Percentiles rank a stretch among this genome's conserved stretches.
phyloP scores from a whole-genome alignment of 495 filamentous ascomycete genomes.

The Recurvomyces mirabilis region DNA sequence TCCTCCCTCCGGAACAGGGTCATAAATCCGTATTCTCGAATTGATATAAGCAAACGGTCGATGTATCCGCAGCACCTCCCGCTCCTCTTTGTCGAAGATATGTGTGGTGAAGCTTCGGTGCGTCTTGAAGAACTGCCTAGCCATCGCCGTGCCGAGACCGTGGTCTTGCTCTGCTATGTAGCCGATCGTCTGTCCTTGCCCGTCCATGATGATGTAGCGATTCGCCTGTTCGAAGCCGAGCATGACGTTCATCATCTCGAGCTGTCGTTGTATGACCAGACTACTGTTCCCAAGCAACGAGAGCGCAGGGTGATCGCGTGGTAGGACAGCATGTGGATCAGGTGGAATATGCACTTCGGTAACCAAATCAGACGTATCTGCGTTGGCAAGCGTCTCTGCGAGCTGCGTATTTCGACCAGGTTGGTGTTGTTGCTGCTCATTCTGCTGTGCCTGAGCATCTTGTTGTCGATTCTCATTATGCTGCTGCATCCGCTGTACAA shows the following conservation, averaged over 20 bases:
- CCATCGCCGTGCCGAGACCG: conserved; percentile 46
- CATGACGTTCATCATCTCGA: conserved; percentile 63
- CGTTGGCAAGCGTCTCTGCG: conserved; percentile 13
- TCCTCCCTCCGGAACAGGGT: conserved; percentile 29
- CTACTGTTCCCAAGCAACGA: conserved; percentile 50
- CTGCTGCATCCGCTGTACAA: conserved; percentile 3
- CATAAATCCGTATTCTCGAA: conserved; percentile 52
- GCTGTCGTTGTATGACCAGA: conserved; percentile 52
- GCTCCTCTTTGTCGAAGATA: conserved; percentile 55
- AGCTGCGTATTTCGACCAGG: conserved; percentile 19
- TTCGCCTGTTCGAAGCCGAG: conserved; percentile 66
- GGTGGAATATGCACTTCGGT: conserved; percentile 46
- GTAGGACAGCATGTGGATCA: conserved; percentile 51
- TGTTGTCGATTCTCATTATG: background rate
- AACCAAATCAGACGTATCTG: conserved; percentile 22
- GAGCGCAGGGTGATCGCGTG: conserved; percentile 48
- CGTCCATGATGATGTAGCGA: conserved; percentile 60
- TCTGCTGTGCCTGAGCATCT: background rate
- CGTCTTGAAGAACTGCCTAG: conserved; percentile 53
- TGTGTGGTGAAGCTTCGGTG: conserved; percentile 60
- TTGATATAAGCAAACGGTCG: conserved; percentile 61
- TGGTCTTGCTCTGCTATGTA: conserved; percentile 59
- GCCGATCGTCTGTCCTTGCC: conserved; percentile 55
- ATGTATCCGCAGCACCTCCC: conserved; percentile 56
- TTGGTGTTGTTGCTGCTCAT: conserved; percentile 3